A percentile compares a stretch with the other conserved stretches of the same genome.
These are phyloP conservation scores for Phytophthora niederhauseri DNA, from an alignment of 352 stramenopile genomes.

Conservation along the genomic window DNA sequence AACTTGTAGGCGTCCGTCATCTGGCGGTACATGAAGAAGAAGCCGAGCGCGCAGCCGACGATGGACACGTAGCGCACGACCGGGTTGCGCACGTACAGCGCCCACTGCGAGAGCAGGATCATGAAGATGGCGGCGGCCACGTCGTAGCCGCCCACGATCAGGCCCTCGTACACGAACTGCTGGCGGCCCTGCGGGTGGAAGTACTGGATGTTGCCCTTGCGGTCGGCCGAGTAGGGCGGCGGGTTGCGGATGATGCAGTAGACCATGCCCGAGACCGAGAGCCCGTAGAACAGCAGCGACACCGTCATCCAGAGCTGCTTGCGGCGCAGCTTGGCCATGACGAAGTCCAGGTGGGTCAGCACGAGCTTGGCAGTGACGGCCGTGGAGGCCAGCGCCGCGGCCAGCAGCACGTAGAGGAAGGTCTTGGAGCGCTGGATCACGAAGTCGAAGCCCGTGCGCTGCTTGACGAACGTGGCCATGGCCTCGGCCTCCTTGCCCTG, in stretches of 20 bases:
- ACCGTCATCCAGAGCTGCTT: slow-evolving; percentile 90
- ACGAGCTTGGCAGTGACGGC: slow-evolving; percentile 62
- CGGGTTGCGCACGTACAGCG: slow-evolving; percentile 72
- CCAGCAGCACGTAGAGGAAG: slow-evolving; percentile 58
- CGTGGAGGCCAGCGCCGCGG: slow-evolving; percentile 36
- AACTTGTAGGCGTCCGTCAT: slow-evolving; percentile 87
- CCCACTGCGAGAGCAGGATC: slow-evolving; percentile 86
- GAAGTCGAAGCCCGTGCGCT: slow-evolving; percentile 86
- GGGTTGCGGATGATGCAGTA: slow-evolving; percentile 92
- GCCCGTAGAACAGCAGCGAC: slow-evolving; percentile 87
- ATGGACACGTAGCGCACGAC: slow-evolving; percentile 63
- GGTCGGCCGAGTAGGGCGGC: slow-evolving; percentile 67
- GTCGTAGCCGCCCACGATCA: slow-evolving; percentile 80
- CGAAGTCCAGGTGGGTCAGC: slow-evolving; percentile 67
- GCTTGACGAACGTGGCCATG: slow-evolving; percentile 75
- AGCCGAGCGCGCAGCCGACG: slow-evolving; percentile 62
- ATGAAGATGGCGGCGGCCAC: slow-evolving; percentile 69
- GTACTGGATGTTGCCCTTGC: slow-evolving; percentile 86
- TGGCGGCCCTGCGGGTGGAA: slow-evolving; percentile 85
- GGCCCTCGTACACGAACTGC: slow-evolving; percentile 86
- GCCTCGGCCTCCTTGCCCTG: slow-evolving; percentile 72
- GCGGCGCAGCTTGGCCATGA: slow-evolving; percentile 73
- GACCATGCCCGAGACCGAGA: slow-evolving; percentile 90
- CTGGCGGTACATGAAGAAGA: slow-evolving; percentile 85
- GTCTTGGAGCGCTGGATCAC: slow-evolving; percentile 74